Evolutionary conservation across 1,139 yeast species (phyloP).

Genomic region (Pichia sp.): DNA sequence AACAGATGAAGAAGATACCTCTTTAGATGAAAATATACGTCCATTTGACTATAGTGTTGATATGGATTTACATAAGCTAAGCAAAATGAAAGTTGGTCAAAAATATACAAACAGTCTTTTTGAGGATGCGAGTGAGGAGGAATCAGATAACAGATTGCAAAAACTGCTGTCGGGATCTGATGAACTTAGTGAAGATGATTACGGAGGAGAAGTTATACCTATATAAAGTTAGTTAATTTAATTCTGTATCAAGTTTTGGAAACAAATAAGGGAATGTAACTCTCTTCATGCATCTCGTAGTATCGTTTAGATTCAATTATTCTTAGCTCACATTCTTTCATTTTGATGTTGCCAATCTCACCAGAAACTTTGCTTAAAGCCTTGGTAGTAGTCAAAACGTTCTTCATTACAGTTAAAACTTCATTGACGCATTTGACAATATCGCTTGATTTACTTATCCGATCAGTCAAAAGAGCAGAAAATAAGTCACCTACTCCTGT

Average conservation of each 20-base stretch:
- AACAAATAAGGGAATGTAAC: slow-evolving; percentile 13
- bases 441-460: slow-evolving; percentile 33
- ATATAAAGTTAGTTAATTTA: neutral
- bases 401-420: slow-evolving; percentile 43
- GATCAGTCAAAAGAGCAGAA: slow-evolving; percentile 67
- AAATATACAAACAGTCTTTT: slow-evolving; percentile 10
- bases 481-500: slow-evolving; percentile 94
- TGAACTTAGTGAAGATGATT: slow-evolving; percentile 14
- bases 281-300: slow-evolving; percentile 20
- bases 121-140: slow-evolving; percentile 11
- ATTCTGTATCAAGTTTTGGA: neutral
- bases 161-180: too few species aligned
- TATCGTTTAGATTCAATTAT: slow-evolving; percentile 30
- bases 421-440: slow-evolving; percentile 30
- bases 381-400: slow-evolving; percentile 39
- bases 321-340: slow-evolving; percentile 35
- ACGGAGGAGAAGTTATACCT: slow-evolving; percentile 18
- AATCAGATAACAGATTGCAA: slow-evolving; percentile 1
- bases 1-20: neutral
- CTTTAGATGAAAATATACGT: slow-evolving; percentile 9
- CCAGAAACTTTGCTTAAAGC: slow-evolving; percentile 25
- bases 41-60: slow-evolving; percentile 18
- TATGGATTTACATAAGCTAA: slow-evolving; percentile 13
- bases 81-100: slow-evolving; percentile 10
- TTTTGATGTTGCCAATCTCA: slow-evolving; percentile 32